Percentiles rank a stretch among this genome's conserved stretches.
phyloP scores from a whole-genome alignment of 1,284 basidiomycete genomes.

The Irpex sp. region DNA sequence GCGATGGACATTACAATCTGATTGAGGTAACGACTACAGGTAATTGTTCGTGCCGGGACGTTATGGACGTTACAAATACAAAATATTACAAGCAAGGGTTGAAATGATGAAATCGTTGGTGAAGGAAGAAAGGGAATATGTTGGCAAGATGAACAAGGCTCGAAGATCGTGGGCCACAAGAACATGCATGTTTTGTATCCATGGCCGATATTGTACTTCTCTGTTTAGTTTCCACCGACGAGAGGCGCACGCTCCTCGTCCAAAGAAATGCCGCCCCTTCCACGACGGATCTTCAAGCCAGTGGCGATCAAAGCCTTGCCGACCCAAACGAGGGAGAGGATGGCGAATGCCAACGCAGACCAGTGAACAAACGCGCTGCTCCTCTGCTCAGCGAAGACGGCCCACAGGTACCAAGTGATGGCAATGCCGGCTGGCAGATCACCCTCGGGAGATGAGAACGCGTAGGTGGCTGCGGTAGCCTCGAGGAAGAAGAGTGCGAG shows the following conservation, averaged over 20 bases:
- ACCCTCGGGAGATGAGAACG: constrained; percentile 84
- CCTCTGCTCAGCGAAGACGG: constrained; percentile 72
- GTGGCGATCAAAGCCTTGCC: constrained; percentile 64
- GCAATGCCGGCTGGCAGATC: constrained; percentile 87
- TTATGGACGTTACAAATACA: background rate
- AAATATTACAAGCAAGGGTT: no score
- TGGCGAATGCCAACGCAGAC: constrained; percentile 81
- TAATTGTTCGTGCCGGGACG: background rate
- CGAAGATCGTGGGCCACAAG: no score
- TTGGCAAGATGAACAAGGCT: background rate
- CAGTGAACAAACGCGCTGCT: constrained; percentile 73
- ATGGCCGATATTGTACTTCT: background rate
- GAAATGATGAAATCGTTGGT: background rate
- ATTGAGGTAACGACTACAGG: background rate
- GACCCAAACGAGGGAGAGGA: constrained; percentile 82
- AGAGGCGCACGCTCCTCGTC: constrained; percentile 88
- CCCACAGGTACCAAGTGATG: constrained; percentile 80
- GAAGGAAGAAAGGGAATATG: background rate
- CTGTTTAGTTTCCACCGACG: constrained; percentile 32
- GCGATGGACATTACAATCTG: no score
- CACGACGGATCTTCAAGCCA: constrained; percentile 35
- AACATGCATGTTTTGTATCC: no score
- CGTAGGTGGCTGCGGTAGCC: constrained; percentile 86
- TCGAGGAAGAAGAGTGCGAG: constrained; percentile 90
- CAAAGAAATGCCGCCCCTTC: constrained; percentile 50